Evolutionary conservation across 2,329 filamentous ascomycete genomes (phyloP), one percentile per base, ranked within the genome.

Genomic region (Coleophoma eucalyptorum): DNA sequence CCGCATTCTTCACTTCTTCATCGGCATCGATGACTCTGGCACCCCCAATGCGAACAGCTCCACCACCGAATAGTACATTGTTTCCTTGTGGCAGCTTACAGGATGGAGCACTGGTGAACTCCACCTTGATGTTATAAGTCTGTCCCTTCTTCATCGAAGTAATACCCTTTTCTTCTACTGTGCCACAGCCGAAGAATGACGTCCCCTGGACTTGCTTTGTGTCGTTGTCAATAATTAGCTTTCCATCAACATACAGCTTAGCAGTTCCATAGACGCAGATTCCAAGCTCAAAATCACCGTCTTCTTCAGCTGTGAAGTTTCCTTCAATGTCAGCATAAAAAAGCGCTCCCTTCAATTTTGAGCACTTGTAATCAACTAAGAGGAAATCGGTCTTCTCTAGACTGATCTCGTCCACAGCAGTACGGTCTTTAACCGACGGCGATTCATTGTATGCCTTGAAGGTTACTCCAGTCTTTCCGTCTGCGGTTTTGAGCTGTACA

Each of bases 1-100:
- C 85, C 1, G 89, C 88, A 53, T 83, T 76, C 46, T 78, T 70
- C 50, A 91, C 83, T 62, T 86, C 80, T 15, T 77, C 74, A 50
- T 80, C 69, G 35, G 76, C 69, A 57, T 83, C 75, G 43, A 84
- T 77, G 37, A 79, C 73, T 57, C 78, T 79, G 64, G 76, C 79
- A 18, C 78, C 81, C 35, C 84, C 83, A 26, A 88, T 72, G 43
- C 83, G 76, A 44, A 88, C 76, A 1, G 80, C 82, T 43, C 84
- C 84, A 40, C 76, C 74, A 20, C 79, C 78, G 49, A 81, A 77
- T 15, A 78, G 67, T 12, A 79, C 73, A 18, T 71, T 65, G 13
- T 67, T 71, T 32, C 67, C 69, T 12, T 70, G 74, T 49, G 76
- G 73, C 8, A 85, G 70, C 42, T 79, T 81, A 37, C 76, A 81